These are phyloP conservation scores for Pulveroboletus sp. DNA, from an alignment of 768 basidiomycete species.

Conservation along the genomic window DNA sequence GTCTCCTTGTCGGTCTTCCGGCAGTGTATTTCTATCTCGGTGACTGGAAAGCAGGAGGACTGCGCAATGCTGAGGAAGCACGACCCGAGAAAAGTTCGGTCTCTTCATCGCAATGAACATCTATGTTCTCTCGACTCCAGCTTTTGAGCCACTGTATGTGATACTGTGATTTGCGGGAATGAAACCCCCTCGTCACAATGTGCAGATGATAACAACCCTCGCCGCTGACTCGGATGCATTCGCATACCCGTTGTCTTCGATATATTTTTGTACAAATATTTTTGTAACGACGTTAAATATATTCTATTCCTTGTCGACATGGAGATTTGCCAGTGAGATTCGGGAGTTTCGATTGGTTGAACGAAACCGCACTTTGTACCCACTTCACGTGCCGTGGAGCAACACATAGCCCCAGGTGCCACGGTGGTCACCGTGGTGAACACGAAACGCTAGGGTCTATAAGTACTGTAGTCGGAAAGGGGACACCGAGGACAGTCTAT, in stretches of 20 bases:
- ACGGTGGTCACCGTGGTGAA: too few relatives aligned
- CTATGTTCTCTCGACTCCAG: background rate
- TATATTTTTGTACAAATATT: background rate
- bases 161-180: background rate
- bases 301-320: background rate
- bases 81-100: slow-evolving; percentile 11
- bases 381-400: too few relatives aligned
- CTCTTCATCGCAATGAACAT: slow-evolving; percentile 8
- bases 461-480: too few relatives aligned
- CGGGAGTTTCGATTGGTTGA: too few relatives aligned
- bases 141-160: background rate
- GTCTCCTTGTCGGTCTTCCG: slow-evolving; percentile 58
- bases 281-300: background rate
- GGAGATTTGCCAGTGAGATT: too few relatives aligned
- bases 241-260: background rate
- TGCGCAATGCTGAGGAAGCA: slow-evolving; percentile 41
- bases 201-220: background rate
- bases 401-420: too few relatives aligned
- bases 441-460: too few relatives aligned
- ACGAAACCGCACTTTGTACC: too few relatives aligned
- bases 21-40: slow-evolving; percentile 59
- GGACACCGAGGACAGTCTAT: too few relatives aligned
- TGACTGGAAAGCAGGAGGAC: slow-evolving; percentile 42
- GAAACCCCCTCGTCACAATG: background rate
- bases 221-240: too few relatives aligned